A percentile compares a stretch with the other conserved stretches of the same genome.
Evolutionary conservation across 208 protist genomes (phyloP).

Genomic region (Acanthamoeba triangularis): DNA sequence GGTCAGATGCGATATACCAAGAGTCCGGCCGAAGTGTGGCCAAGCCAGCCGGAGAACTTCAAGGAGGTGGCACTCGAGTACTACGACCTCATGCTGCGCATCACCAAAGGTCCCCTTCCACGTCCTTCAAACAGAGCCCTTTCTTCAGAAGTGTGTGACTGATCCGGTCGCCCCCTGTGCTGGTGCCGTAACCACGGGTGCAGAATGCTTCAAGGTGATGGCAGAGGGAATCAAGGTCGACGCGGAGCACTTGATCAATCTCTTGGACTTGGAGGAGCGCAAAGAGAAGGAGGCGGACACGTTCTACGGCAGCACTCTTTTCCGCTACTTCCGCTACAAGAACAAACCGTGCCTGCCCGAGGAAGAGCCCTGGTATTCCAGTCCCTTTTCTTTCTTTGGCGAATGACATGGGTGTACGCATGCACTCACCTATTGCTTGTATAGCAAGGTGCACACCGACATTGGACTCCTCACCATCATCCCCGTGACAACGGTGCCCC

Average conservation of each 20-base stretch:
- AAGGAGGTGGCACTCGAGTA: neutral
- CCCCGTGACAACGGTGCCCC: neutral
- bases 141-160: too few species aligned
- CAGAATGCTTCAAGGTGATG: conserved; percentile 41
- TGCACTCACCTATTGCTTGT: too few species aligned
- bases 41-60: neutral
- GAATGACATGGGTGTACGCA: too few species aligned
- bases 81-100: conserved; percentile 16
- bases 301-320: conserved; percentile 47
- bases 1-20: conserved; percentile 56
- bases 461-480: conserved; percentile 56
- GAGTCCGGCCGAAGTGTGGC: neutral
- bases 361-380: conserved; percentile 65
- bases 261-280: neutral
- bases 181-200: too few species aligned
- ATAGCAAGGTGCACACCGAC: conserved; percentile 49
- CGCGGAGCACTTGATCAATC: neutral
- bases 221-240: conserved; percentile 14
- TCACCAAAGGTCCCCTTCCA: conserved; percentile 62
- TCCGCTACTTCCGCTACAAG: conserved; percentile 63
- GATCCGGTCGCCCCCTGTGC: too few species aligned
- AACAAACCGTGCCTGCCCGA: neutral
- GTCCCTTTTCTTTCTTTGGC: too few species aligned
- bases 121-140: too few species aligned
- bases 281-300: conserved; percentile 7